Base-by-base conservation (phyloP, 2,329 filamentous ascomycete species). In the Cordyceps militaris region DNA sequence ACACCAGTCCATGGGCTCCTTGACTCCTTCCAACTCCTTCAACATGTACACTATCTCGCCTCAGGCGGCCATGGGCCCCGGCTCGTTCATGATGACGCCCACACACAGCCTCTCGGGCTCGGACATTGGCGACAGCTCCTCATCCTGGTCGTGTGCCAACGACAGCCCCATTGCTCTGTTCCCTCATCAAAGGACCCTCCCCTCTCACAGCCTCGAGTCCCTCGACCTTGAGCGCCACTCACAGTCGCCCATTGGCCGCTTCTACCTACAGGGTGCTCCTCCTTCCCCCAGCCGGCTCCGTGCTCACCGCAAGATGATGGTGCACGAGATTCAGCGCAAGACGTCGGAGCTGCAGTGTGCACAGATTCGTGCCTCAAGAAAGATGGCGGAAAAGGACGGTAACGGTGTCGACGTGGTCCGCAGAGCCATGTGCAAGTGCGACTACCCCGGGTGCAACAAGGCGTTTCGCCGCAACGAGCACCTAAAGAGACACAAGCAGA, bases 401-500 rank as follows among this genome's bases (percentile, higher is more conserved):
- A 60, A 63, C 1, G 63, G 63, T 4, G 66, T 73, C 11, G 70
- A 73, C n/a, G 69, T 73, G 13, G 70, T 73, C 11, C 69, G 69
- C n/a, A 62, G 70, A 47, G 70, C 69, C 63, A 74, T 70, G 68
- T 77, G 67, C 70, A 72, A 74, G 60, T 82, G 79, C 61, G 69
- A 74, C 16, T 73, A 76, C 32, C 71, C 71, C 7, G 72, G 72
- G 28, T 83, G 79, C 65, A 65, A 73, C 62, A 77, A 76, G 62
- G 74, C 73, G 0, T 81, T 79, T 60, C 76, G 78, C 62, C 73
- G 80, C 57, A 77, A 76, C 24, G 80, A 83, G 66, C 80, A 83
- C 61, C 68, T 82, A 19, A 83, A 82, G 69, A 74, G 80, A 28
- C 80, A 83, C 64, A 72, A 76, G 53, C 73, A 74, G 55, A 77